These are phyloP conservation scores for Daphne laureola DNA, from an alignment of 441 rosid genomes.

Conservation along the genomic window DNA sequence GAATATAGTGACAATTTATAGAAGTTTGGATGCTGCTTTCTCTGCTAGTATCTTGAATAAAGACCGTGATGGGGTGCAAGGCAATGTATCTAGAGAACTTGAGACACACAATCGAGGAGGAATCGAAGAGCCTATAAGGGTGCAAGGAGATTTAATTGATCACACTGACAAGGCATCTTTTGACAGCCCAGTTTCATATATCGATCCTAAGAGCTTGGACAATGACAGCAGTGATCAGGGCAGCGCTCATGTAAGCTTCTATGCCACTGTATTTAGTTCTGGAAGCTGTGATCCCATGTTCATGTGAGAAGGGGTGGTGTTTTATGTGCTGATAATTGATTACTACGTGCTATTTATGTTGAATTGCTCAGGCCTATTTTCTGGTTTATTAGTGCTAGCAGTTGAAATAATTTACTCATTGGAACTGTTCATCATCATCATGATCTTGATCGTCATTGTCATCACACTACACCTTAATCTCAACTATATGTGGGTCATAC, in stretches of 20 bases:
- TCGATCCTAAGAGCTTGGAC: slow-evolving; percentile 41
- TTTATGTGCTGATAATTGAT: no score
- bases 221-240: slow-evolving; percentile 35
- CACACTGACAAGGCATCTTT: slow-evolving; percentile 25
- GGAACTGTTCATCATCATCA: no score
- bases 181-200: slow-evolving; percentile 48
- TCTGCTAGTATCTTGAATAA: slow-evolving; percentile 24
- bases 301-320: no score
- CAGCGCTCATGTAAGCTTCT: slow-evolving; percentile 30
- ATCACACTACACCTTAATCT: no score
- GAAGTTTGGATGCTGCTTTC: slow-evolving; percentile 47
- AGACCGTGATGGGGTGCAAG: slow-evolving; percentile 17
- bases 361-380: no score
- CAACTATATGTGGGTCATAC: no score
- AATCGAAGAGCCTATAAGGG: slow-evolving; percentile 18
- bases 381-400: no score
- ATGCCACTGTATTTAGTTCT: not conserved
- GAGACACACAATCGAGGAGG: slow-evolving; percentile 13
- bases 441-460: no score
- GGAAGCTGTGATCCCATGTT: no score
- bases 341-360: no score
- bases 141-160: slow-evolving; percentile 14
- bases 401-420: no score
- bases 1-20: slow-evolving; percentile 53
- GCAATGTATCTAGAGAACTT: slow-evolving; percentile 17